Percentiles rank a stretch among this genome's conserved stretches.
These are phyloP conservation scores for Coemansia sp. DNA, from an alignment of 192 early-diverging fungal genomes.

Conservation along the genomic window DNA sequence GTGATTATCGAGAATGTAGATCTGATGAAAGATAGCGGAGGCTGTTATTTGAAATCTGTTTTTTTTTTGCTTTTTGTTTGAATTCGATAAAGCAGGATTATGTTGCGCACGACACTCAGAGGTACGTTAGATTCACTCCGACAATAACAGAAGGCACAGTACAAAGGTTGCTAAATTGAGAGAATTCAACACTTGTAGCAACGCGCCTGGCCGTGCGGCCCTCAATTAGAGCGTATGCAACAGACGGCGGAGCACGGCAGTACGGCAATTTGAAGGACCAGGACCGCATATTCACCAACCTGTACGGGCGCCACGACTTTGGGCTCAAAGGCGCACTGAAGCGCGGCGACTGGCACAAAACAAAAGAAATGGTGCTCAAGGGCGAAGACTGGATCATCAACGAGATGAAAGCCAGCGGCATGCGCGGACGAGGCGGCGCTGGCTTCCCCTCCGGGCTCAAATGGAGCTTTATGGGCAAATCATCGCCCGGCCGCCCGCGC, in stretches of 20 bases:
- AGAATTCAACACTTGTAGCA: neutral
- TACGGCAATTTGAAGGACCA: slow-evolving; percentile 80
- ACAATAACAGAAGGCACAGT: too few relatives aligned
- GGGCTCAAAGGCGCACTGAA: slow-evolving; percentile 83
- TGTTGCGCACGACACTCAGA: too few relatives aligned
- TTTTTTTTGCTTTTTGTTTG: too few relatives aligned
- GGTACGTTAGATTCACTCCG: too few relatives aligned
- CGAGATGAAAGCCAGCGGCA: slow-evolving; percentile 93
- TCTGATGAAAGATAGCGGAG: too few relatives aligned
- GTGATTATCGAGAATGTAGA: too few relatives aligned
- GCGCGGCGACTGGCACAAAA: slow-evolving; percentile 99
- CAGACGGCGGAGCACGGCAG: slow-evolving; percentile 32
- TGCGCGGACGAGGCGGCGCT: slow-evolving; percentile 93
- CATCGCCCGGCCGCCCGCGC: slow-evolving; percentile 77
- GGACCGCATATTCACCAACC: slow-evolving; percentile 98
- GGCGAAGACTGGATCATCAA: slow-evolving; percentile 97
- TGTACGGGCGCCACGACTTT: slow-evolving; percentile 92
- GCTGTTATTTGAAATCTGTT: too few relatives aligned
- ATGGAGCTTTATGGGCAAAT: slow-evolving; percentile 99
- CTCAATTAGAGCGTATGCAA: slow-evolving; percentile 22
- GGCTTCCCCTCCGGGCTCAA: slow-evolving; percentile 98
- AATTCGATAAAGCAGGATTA: too few relatives aligned
- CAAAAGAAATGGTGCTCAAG: slow-evolving; percentile 95
- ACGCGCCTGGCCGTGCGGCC: slow-evolving; percentile 4
- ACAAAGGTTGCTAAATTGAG: too few relatives aligned